Evolutionary conservation across 2,329 filamentous ascomycete species (phyloP).

Genomic region (Monilinia fructicola): DNA sequence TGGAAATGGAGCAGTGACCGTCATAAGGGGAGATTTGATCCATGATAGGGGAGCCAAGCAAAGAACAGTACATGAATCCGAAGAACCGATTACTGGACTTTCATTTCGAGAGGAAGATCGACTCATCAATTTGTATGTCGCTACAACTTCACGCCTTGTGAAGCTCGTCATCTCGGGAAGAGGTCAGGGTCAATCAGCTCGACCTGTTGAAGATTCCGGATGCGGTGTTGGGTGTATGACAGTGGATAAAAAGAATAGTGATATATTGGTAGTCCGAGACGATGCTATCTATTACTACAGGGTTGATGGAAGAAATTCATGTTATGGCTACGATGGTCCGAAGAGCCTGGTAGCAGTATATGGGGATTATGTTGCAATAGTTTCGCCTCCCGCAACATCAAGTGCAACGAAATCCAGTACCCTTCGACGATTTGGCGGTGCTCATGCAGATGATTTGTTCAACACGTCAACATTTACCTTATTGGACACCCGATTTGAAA

Average conservation of each 20-base stretch:
- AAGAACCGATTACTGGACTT: conserved; percentile 92
- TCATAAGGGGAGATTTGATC: conserved; percentile 90
- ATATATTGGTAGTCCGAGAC: conserved; percentile 88
- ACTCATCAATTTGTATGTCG: conserved; percentile 81
- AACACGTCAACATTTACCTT: conserved; percentile 86
- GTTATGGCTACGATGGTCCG: conserved; percentile 85
- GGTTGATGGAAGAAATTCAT: conserved; percentile 78
- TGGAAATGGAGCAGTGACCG: conserved; percentile 89
- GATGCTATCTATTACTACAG: conserved; percentile 96
- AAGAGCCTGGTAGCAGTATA: conserved; percentile 81
- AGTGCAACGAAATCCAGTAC: conserved; percentile 54
- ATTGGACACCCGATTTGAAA: conserved; percentile 86
- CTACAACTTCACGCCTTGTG: conserved; percentile 83
- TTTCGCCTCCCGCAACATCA: conserved; percentile 65
- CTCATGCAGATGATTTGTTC: conserved; percentile 74
- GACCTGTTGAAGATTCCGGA: conserved; percentile 83
- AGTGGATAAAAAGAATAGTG: conserved; percentile 72
- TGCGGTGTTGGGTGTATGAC: conserved; percentile 97
- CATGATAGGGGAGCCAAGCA: conserved; percentile 94
- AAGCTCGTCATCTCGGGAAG: conserved; percentile 84
- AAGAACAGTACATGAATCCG: conserved; percentile 91
- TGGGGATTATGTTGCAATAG: conserved; percentile 81
- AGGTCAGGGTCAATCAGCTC: conserved; percentile 84
- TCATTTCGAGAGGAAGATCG: conserved; percentile 64
- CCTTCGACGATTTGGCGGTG: conserved; percentile 69